phyloP scores from a whole-genome alignment of 192 early-diverging fungal species.

The Bifiguratus adelaidae region DNA sequence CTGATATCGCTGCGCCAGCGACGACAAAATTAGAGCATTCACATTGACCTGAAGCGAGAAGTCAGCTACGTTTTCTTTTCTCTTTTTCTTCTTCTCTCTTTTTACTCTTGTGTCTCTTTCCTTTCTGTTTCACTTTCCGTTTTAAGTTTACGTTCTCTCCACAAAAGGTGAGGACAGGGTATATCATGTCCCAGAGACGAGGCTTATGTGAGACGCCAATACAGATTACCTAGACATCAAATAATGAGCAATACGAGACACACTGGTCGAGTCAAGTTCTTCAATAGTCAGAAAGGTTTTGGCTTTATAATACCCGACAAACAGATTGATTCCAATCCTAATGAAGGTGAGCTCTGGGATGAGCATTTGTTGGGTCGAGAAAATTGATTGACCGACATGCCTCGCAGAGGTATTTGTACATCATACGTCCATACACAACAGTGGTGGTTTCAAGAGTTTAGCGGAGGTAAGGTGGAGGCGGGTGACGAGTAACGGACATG shows the following conservation, averaged over 20 bases:
- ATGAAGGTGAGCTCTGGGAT: slow-evolving; percentile 55
- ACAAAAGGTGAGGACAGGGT: too few relatives aligned
- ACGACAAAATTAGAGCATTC: too few relatives aligned
- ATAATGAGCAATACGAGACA: slow-evolving; percentile 20
- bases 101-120: too few relatives aligned
- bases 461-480: slow-evolving; percentile 46
- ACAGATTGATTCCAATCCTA: slow-evolving; percentile 37
- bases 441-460: slow-evolving; percentile 65
- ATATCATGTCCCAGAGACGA: too few relatives aligned
- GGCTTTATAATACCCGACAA: slow-evolving; percentile 76
- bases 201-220: too few relatives aligned
- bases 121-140: too few relatives aligned
- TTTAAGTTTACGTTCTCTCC: slow-evolving; percentile 18
- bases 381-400: background rate
- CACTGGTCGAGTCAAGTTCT: slow-evolving; percentile 70
- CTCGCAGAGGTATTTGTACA: slow-evolving; percentile 60
- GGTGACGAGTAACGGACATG: too few relatives aligned
- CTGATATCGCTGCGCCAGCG: too few relatives aligned
- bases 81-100: too few relatives aligned
- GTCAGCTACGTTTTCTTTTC: too few relatives aligned
- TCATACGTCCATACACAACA: slow-evolving; percentile 63
- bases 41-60: too few relatives aligned
- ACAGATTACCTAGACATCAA: too few relatives aligned
- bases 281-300: slow-evolving; percentile 77
- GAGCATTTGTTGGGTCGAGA: slow-evolving; percentile 1